Evolutionary conservation across 2,329 filamentous ascomycete genomes (phyloP).

Genomic region (Fusarium sororula): DNA sequence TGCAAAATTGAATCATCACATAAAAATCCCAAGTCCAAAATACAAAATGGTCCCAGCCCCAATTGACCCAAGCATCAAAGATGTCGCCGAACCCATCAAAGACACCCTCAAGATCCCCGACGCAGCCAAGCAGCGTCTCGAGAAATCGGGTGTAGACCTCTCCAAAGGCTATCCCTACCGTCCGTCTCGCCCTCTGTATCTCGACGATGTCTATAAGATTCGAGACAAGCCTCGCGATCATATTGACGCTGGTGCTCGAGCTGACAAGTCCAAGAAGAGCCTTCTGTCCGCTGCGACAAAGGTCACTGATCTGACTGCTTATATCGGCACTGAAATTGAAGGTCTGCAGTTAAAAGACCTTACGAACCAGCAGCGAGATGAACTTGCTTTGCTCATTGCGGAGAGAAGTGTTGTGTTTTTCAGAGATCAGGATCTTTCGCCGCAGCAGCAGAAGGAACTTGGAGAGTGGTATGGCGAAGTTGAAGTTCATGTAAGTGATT

Average conservation of each 20-base stretch:
- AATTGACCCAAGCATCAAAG: conserved; percentile 69
- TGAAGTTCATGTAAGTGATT: conserved; percentile 69
- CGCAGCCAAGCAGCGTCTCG: conserved; percentile 64
- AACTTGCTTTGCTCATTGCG: conserved; percentile 69
- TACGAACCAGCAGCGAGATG: conserved; percentile 66
- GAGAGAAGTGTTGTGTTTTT: conserved; percentile 74
- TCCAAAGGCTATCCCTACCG: conserved; percentile 77
- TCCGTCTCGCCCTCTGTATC: conserved; percentile 71
- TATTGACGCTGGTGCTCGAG: conserved; percentile 69
- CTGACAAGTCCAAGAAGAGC: conserved; percentile 70
- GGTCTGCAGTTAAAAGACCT: conserved; percentile 71
- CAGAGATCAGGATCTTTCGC: conserved; percentile 68
- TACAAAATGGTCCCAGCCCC: conserved; percentile 61
- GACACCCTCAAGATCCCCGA: conserved; percentile 71
- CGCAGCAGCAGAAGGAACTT: conserved; percentile 70
- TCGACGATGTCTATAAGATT: conserved; percentile 76
- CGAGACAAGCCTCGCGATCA: conserved; percentile 64
- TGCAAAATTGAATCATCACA: accelerated
- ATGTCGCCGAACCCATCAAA: conserved; percentile 69
- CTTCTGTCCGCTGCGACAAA: conserved; percentile 69
- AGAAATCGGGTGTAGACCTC: conserved; percentile 75
- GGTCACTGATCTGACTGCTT: conserved; percentile 67
- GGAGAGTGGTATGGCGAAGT: conserved; percentile 72
- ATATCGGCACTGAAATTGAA: conserved; percentile 72
- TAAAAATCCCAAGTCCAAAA: neutral